Base-by-base conservation (phyloP, 805 yeast genomes). In the Barnettozyma sp. region DNA sequence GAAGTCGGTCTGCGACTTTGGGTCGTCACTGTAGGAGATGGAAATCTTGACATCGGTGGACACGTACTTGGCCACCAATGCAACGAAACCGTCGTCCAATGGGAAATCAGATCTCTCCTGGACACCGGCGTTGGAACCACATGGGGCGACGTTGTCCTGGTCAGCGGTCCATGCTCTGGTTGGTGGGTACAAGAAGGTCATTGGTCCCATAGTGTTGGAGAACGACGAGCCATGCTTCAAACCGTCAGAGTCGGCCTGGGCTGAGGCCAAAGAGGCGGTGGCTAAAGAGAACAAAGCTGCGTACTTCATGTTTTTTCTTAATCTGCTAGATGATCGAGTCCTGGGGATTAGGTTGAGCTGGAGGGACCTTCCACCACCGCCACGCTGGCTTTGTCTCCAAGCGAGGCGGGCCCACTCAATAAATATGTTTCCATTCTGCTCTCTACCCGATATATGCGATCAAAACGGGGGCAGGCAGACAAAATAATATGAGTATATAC, bases 151-250 rank as follows among this genome's bases (percentile, higher is more conserved):
- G 44, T 63, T 62, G 45, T 67, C 72, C 16, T 58, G 56, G 32
- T 63, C 70, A 31, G 59, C 70, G 17, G 64, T 53, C 73, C 73
- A 67, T 41, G 58, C 65, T 56, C 73, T 62, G 37, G 56, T 65
- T 5, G 46, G 42, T 40, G 73, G 73, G 53, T 60, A 67, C 38
- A 67, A 30, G 41, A 52, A 49, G 13, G 53, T 49, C n/a, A 50
- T 44, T 32, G 56, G 56, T 33, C 56, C 56, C 54, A 52, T 52
- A 19, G 33, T 33, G 38, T 36, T 41, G n/a, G 49, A 37, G 21
- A 27, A 45, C 3, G 55, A 44, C 12, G 56, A 44, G 38, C 56
- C 56, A 30, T 52, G 56, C 38, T 49, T 52, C 22, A 37, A 30
- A 10, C 22, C 45, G 23, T 33, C 42, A 24, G 42, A 33, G n/a